A percentile compares a stretch with the other conserved stretches of the same genome.
These are phyloP conservation scores for Jatropha podagrica DNA, from an alignment of 441 rosid species.

Conservation along the genomic window DNA sequence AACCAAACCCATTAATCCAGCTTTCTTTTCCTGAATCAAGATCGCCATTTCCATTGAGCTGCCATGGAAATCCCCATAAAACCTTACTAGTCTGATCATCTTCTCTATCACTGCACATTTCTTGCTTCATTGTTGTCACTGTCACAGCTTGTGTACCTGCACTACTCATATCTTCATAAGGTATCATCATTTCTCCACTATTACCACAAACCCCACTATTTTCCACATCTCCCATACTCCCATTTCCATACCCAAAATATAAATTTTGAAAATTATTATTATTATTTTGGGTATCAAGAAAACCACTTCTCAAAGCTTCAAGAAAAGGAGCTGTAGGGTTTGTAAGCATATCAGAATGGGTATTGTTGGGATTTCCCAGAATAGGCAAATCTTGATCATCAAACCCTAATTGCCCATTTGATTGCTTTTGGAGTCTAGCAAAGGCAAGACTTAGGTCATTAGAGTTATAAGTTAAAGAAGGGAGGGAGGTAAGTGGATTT, in stretches of 20 bases:
- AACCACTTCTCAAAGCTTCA: constrained; percentile 40
- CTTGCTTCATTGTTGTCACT: constrained; percentile 55
- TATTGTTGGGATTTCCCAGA: constrained; percentile 36
- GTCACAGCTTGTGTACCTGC: constrained; percentile 42
- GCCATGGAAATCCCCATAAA: constrained; percentile 82
- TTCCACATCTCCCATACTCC: constrained; percentile 34
- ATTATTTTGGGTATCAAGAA: constrained; percentile 41
- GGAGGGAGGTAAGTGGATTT: constrained; percentile 34
- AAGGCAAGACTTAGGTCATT: constrained; percentile 66
- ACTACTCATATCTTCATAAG: constrained; percentile 31
- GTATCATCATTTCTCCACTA: constrained; percentile 33
- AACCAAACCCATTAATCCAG: constrained; percentile 63
- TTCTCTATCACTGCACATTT: constrained; percentile 37
- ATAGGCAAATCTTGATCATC: constrained; percentile 42
- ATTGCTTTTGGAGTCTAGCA: constrained; percentile 60
- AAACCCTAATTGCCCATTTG: constrained; percentile 46
- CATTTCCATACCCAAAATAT: constrained; percentile 45
- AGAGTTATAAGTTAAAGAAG: constrained; percentile 48
- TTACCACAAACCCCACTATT: constrained; percentile 14
- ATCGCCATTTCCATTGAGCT: constrained; percentile 52
- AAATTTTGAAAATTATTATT: constrained; percentile 29
- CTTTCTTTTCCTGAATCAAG: constrained; percentile 50
- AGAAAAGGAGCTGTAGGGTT: constrained; percentile 40
- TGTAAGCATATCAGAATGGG: constrained; percentile 36
- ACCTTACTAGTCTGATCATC: constrained; percentile 33